Percentiles rank a stretch among this genome's conserved stretches.
phyloP scores from a whole-genome alignment of 2,329 filamentous ascomycete species.

The Neonectria magnoliae region DNA sequence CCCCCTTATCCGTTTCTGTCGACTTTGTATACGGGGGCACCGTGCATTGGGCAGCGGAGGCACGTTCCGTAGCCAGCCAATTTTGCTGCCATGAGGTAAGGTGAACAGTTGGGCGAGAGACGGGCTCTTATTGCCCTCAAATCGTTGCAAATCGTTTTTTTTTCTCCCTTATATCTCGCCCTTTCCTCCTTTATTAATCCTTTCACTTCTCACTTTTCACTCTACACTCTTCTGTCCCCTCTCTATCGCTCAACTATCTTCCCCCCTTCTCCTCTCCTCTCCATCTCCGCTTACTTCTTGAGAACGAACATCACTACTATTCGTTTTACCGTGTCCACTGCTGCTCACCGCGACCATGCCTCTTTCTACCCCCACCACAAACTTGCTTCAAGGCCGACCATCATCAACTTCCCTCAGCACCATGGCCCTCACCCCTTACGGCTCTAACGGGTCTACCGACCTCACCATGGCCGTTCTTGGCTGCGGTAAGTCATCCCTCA shows the following conservation, averaged over 20 bases:
- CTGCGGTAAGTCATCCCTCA: conserved; percentile 70
- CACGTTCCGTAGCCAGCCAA: conserved; percentile 37
- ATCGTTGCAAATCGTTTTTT: conserved; percentile 25
- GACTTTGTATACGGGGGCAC: conserved; percentile 32
- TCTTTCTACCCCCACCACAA: conserved; percentile 16
- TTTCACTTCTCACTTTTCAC: conserved; percentile 4
- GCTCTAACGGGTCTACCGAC: conserved; percentile 50
- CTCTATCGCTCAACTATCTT: conserved; percentile 9
- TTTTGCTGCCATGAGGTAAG: conserved; percentile 34
- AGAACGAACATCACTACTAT: neutral
- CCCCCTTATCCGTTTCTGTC: conserved; percentile 36
- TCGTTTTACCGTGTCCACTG: neutral
- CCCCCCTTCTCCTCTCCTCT: neutral
- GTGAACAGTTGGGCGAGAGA: conserved; percentile 21
- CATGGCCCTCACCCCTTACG: conserved; percentile 48
- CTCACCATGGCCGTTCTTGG: conserved; percentile 84
- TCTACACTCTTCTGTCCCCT: neutral
- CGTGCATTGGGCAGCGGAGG: conserved; percentile 44
- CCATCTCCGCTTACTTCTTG: neutral
- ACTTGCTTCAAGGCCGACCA: conserved; percentile 16
- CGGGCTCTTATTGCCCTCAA: conserved; percentile 22
- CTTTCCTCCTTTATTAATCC: conserved; percentile 7
- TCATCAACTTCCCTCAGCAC: conserved; percentile 33
- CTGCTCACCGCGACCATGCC: neutral
- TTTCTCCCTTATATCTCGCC: conserved; percentile 19